Percentiles rank a stretch among this genome's conserved stretches.
phyloP scores from a whole-genome alignment of 1,284 basidiomycete species.

The Cystobasidium slooffiae region DNA sequence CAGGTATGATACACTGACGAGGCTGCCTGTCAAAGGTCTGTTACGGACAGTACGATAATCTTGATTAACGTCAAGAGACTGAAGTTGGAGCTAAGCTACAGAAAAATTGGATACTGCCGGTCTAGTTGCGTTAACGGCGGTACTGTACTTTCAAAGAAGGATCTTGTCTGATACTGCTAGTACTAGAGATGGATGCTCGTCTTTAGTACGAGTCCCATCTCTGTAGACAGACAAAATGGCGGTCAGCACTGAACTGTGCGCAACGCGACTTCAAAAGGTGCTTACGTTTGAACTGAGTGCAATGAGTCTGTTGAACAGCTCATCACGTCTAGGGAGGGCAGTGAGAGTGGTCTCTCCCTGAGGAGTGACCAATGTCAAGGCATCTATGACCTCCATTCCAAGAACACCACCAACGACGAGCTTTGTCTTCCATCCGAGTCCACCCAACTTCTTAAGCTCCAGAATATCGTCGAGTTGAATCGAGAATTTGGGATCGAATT shows the following conservation, averaged over 20 bases:
- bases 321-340: conserved; percentile 55
- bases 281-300: conserved; percentile 45
- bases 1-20: neutral
- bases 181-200: neutral
- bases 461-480: conserved; percentile 55
- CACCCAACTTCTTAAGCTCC: conserved; percentile 55
- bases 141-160: too few species aligned
- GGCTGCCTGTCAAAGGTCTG: neutral
- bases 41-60: too few species aligned
- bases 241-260: neutral
- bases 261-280: neutral
- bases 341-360: conserved; percentile 53
- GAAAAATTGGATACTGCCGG: too few species aligned
- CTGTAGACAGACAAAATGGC: neutral
- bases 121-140: too few species aligned
- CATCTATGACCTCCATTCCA: conserved; percentile 48
- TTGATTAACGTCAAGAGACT: too few species aligned
- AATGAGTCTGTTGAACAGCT: conserved; percentile 56
- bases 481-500: conserved; percentile 48
- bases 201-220: conserved; percentile 40
- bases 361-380: conserved; percentile 47
- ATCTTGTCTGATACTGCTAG: too few species aligned
- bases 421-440: conserved; percentile 56
- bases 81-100: too few species aligned
- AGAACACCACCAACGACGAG: conserved; percentile 49